Base-by-base conservation (phyloP, 2,329 filamentous ascomycete genomes). In the Remersonia thermophila region DNA sequence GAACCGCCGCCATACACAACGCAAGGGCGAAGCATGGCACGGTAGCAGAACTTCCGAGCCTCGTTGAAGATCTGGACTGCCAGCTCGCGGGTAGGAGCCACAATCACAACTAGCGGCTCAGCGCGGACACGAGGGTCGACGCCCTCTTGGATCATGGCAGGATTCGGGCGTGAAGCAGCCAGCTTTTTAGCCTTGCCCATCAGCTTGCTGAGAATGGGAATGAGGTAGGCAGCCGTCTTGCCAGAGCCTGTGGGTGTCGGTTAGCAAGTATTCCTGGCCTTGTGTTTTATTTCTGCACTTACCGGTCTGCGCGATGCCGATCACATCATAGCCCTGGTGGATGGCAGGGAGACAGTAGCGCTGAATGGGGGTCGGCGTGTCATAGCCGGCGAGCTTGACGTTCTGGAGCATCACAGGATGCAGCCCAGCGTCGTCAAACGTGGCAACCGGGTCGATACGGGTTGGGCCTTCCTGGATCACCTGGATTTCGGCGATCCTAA, bases 161-260 rank as follows among this genome's bases (percentile, higher is more conserved):
- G 66, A 43, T 80, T 77, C 0, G 87, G 85, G 4, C 87, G 81
- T 30, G 76, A 69, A 4, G 83, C 87, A 1, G 80, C 79, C 6
- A 95, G 63, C 60, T 86, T 87, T 62, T 86, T 91, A 5, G 83
- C 85, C 62, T 96, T 96, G 17, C 91, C 91, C 85, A 96, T 95
- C 15, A 98, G 63, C 56, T 83, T 81, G 41, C 86, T 93, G 35
- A 96, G 53, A 41, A 93, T 83, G 0, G 91, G 91, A 37, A 95
- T 75, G 4, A 98, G 61, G 53, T 91, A 98, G 0, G 91, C 87
- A 0, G 83, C 89, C 0, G 91, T 98, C 67, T 98, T 98, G 35
- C 91, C 91, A 17, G 89, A 96, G 14, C 91, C 89, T 95, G 34
- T n/a, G 33, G 4, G 43, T 5, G n/a, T 4, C 30, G 16, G 16